Evolutionary conservation across 345 rosid genomes (phyloP).

Genomic region (Balakata baccata): DNA sequence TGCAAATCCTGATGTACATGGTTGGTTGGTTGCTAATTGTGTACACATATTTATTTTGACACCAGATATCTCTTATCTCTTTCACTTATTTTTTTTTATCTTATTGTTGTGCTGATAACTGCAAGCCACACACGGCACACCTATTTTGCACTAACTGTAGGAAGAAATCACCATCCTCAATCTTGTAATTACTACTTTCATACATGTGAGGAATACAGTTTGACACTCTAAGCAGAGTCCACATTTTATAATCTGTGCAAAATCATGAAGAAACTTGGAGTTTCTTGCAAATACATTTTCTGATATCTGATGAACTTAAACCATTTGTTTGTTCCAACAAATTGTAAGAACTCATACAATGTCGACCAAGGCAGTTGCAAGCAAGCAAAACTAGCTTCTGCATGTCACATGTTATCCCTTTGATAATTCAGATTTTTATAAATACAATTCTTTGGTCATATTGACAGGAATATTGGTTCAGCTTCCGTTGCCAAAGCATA

Average conservation of each 20-base stretch:
- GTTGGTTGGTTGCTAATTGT: constrained; percentile 33
- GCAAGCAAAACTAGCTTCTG: background rate
- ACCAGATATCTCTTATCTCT: background rate
- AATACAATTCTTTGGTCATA: constrained; percentile 1
- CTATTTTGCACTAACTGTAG: too few species aligned
- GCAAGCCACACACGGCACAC: background rate
- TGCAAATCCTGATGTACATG: constrained; percentile 71
- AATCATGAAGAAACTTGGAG: background rate
- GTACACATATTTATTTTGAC: background rate
- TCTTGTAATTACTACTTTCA: background rate
- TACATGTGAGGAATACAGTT: background rate
- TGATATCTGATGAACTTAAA: background rate
- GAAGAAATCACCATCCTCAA: background rate
- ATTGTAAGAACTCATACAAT: background rate
- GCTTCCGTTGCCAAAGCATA: constrained; percentile 83
- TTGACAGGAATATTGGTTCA: constrained; percentile 82
- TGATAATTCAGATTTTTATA: background rate
- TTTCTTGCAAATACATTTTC: background rate
- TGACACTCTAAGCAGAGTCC: background rate
- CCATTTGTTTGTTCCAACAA: background rate
- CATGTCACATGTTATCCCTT: background rate
- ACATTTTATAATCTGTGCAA: background rate
- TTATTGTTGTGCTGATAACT: background rate
- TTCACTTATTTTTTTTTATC: background rate
- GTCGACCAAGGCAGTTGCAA: background rate